phyloP scores from a whole-genome alignment of 1,284 basidiomycete genomes.

The Athelia sp. region DNA sequence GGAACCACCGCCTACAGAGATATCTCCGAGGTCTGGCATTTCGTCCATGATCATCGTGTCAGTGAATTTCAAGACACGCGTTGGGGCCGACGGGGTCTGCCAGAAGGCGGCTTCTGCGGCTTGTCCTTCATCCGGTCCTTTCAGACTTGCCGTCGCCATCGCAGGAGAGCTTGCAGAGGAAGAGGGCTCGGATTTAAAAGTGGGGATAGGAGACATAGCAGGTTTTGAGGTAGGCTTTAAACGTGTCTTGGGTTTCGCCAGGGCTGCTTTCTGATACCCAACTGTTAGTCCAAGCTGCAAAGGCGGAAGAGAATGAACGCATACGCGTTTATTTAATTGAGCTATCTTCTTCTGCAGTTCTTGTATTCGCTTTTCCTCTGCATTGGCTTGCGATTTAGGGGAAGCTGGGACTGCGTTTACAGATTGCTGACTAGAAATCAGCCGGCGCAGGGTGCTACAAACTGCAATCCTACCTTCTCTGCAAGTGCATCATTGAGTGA shows the following conservation, averaged over 20 bases:
- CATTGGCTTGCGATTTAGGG: constrained; percentile 37
- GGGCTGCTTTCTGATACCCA: constrained; percentile 39
- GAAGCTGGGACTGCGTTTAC: constrained; percentile 12
- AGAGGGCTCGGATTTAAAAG: constrained; percentile 2
- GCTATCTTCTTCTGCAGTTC: constrained; percentile 47
- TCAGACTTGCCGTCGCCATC: constrained; percentile 9
- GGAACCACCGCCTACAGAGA: constrained; percentile 22
- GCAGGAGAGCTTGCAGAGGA: not conserved
- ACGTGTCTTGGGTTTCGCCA: constrained; percentile 20
- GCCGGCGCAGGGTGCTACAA: not conserved
- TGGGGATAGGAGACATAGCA: not conserved
- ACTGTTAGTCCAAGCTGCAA: not conserved
- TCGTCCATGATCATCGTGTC: constrained; percentile 60
- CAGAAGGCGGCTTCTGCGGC: constrained; percentile 48
- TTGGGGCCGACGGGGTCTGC: constrained; percentile 51
- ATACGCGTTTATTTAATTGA: constrained; percentile 48
- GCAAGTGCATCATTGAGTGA: constrained; percentile 38
- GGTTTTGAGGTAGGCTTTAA: not conserved
- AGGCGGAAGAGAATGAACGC: constrained; percentile 7
- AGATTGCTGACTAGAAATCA: not conserved
- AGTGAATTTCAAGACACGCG: constrained; percentile 53
- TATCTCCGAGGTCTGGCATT: constrained; percentile 49
- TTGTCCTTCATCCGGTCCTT: constrained; percentile 14
- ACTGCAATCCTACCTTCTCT: constrained; percentile 44
- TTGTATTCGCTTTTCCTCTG: constrained; percentile 55